Base-by-base conservation (phyloP, 164 flowering plant species). In the Aristolochia californica region DNA sequence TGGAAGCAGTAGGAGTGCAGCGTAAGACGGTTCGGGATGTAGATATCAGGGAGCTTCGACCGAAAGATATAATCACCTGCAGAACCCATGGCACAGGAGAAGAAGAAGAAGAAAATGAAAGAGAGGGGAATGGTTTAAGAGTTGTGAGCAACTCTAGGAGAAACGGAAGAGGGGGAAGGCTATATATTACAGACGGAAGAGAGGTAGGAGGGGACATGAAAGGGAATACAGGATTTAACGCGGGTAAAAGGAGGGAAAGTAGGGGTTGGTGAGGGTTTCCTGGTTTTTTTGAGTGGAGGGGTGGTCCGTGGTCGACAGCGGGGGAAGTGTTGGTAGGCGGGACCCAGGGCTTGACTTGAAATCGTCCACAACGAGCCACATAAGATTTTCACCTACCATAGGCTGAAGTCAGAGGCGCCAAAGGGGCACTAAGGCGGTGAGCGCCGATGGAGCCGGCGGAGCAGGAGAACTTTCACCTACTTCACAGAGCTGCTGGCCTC, bases 41-140 rank as follows among this genome's bases (percentile, higher is more conserved):
- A 69, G 20, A 93, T 88, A 47, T 88, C 91, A 0, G 97, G 95
- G 7, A 93, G 84, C 57, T 83, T 93, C 12, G 98, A 93, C 49
- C 87, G 64, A 77, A 74, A 93, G 28, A 93, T 78, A 78, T 71
- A 67, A 16, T 91, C 84, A 10, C 22, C 16, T 43, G 59, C 40
- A n/a, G 52, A 58, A 11, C 25, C 48, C n/a, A 45, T 5, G 18
- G 16, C 34, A 13, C 14, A 48, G 14, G 45, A n/a, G 17, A 20
- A 21, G 44, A 24, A 47, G 48, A 18, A n/a, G n/a, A n/a, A n/a
- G n/a, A n/a, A 24, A 20, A 24, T 30, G 55, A 44, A 43, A 26
- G 20, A 43, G 48, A 48, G 20, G 24, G 15, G 17, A 25, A 16
- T 5, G 22, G 20, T 34, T 34, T 23, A 22, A 15, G 55, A 22